These are phyloP conservation scores for Thalassiosira mediterranea DNA, from an alignment of 352 stramenopile genomes.

Conservation along the genomic window DNA sequence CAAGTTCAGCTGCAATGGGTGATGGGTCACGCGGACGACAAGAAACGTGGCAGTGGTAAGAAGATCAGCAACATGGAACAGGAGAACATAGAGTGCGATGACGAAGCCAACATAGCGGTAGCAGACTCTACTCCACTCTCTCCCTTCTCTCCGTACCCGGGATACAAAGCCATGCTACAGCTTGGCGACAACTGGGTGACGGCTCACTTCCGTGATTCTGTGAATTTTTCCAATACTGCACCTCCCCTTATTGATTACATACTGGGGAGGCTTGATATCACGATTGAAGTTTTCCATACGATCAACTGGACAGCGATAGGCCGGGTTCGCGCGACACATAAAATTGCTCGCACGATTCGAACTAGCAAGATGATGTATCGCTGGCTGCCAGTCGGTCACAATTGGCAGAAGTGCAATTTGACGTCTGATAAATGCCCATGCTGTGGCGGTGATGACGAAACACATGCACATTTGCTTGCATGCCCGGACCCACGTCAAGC, in stretches of 20 bases:
- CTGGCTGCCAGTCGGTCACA: constrained; percentile 17
- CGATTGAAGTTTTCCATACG: background rate
- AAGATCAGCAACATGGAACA: constrained; percentile 9
- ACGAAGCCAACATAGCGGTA: background rate
- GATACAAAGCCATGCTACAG: constrained; percentile 16
- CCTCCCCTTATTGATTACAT: constrained; percentile 26
- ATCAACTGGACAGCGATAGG: constrained; percentile 17
- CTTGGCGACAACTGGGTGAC: constrained; percentile 19
- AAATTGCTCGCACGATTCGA: background rate
- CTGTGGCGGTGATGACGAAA: constrained; percentile 7
- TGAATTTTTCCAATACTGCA: background rate
- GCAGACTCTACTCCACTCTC: background rate
- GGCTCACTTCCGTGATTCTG: background rate
- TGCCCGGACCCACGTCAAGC: too few relatives aligned
- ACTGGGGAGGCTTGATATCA: background rate
- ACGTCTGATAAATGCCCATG: constrained; percentile 16
- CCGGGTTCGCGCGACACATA: background rate
- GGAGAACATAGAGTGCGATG: constrained; percentile 14
- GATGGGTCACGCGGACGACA: constrained; percentile 6
- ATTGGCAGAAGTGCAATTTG: constrained; percentile 11
- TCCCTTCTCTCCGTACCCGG: constrained; percentile 1
- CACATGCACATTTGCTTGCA: constrained; percentile 1
- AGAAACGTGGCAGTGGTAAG: background rate
- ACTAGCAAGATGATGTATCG: constrained; percentile 23
- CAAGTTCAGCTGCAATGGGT: background rate